A percentile compares a stretch with the other conserved stretches of the same genome.
These are phyloP conservation scores for Talaromyces liani DNA, from an alignment of 495 filamentous ascomycete genomes.

Conservation along the genomic window DNA sequence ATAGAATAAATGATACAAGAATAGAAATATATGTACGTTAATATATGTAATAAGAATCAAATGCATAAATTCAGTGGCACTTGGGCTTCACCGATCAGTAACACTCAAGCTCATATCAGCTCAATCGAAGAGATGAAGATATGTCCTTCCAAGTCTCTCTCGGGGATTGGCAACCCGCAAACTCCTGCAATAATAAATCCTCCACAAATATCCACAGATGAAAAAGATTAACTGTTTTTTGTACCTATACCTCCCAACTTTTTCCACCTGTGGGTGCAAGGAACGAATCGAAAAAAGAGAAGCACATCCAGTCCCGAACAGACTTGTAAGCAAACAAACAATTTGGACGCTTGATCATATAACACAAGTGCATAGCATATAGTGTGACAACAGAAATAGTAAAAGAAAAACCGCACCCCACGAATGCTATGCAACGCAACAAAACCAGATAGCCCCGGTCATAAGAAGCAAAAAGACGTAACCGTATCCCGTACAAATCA, in stretches of 20 bases:
- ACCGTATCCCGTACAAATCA: constrained; percentile 6
- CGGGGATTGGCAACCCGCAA: not conserved
- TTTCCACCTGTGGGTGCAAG: not conserved
- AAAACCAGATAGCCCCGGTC: not conserved
- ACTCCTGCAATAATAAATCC: not conserved
- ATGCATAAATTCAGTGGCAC: not conserved
- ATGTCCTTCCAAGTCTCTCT: not conserved
- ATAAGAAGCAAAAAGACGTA: not conserved
- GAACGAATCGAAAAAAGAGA: not conserved
- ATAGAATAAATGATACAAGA: not conserved
- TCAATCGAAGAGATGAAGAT: not conserved
- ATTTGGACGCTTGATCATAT: not conserved
- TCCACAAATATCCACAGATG: not conserved
- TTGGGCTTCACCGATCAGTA: not conserved
- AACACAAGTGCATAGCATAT: not conserved
- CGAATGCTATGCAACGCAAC: constrained; percentile 2
- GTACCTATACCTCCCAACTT: not conserved
- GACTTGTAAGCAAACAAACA: not conserved
- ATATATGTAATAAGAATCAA: not conserved
- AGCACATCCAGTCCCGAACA: not conserved
- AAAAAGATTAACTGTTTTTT: not conserved
- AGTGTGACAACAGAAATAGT: not conserved
- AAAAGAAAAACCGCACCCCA: not conserved
- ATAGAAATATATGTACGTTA: not conserved
- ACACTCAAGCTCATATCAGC: not conserved